Evolutionary conservation across 495 filamentous ascomycete species (phyloP), one percentile per base, ranked within the genome.

Genomic region (Talaromyces liani): DNA sequence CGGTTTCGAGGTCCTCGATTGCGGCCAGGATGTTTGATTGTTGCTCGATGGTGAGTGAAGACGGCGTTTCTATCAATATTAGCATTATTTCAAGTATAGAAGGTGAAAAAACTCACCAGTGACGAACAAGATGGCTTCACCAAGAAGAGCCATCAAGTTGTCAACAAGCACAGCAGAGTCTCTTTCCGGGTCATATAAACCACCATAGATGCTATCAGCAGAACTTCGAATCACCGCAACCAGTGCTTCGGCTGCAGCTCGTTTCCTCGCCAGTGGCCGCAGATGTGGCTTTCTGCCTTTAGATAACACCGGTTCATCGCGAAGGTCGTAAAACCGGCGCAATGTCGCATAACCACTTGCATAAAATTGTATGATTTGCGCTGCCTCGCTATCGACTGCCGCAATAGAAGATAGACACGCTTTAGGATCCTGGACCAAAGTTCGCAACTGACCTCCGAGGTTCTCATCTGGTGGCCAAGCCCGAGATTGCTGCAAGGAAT

Each of bases 321-420:
- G 86, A 45, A 91, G 83, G 66, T 92, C 88, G 72, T 95, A 97
- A 75, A 92, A 96, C 65, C 87, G 87, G 16, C 92, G 85, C 6
- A 97, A 79, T 0, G 89, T 92, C 36, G 91, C 93, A 68, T 96
- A 97, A 36, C 93, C 93, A 70, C 88, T 92, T n/a, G 96, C 83
- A 70, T 91, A 87, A 64, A 85, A 88, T 57, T 90, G 89, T 2
- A 97, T 79, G 9, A 94, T 84, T 62, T 86, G 80, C 24, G 92
- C 92, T 9, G 90, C 92, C 67, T 91, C 88, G 39, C 84, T 76
- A 71, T 96, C 91, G 18, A 83, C 74, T 31, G 79, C 75, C 0
- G 88, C 87, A 57, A 90, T 82, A 16, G 82, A 72, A 33, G 85
- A 82, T 31, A 96, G 79, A 10, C 87, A 85, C 10, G 80, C 67